Percentiles rank a stretch among this genome's conserved stretches.
Conservation (phyloP, 768 basidiomycete genomes). For the Termitomyces titanicus region DNA sequence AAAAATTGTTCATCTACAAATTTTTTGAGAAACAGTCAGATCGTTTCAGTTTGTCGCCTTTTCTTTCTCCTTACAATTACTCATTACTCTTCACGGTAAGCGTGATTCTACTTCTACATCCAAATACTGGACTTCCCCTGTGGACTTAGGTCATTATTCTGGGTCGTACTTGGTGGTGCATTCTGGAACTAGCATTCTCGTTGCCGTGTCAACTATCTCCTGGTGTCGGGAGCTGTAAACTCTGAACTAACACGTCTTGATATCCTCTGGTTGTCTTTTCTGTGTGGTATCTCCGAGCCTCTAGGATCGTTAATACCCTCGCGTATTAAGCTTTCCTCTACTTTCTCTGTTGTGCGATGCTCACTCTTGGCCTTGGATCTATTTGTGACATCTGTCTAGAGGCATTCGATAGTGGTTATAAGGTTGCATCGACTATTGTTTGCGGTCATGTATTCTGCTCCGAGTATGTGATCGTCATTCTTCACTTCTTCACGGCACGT, state of each 20-base stretch:
- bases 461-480: constrained; percentile 33
- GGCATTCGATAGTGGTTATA: constrained; percentile 46
- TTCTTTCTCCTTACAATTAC: neutral
- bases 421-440: constrained; percentile 59
- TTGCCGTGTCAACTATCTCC: no score
- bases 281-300: neutral
- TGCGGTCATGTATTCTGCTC: constrained; percentile 75
- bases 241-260: neutral
- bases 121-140: neutral
- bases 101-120: neutral
- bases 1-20: neutral
- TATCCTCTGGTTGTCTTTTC: neutral
- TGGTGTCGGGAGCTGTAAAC: neutral
- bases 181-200: no score
- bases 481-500: neutral
- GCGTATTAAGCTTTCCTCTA: constrained; percentile 4
- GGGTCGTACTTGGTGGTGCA: no score
- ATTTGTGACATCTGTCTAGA: constrained; percentile 78
- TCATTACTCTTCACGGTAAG: neutral
- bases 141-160: neutral
- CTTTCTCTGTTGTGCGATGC: constrained; percentile 43
- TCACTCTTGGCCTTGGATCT: constrained; percentile 61
- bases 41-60: neutral
- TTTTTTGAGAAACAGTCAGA: neutral
- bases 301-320: constrained; percentile 6